phyloP scores from a whole-genome alignment of 352 stramenopile species.

The Globisporangium megalacanthum region DNA sequence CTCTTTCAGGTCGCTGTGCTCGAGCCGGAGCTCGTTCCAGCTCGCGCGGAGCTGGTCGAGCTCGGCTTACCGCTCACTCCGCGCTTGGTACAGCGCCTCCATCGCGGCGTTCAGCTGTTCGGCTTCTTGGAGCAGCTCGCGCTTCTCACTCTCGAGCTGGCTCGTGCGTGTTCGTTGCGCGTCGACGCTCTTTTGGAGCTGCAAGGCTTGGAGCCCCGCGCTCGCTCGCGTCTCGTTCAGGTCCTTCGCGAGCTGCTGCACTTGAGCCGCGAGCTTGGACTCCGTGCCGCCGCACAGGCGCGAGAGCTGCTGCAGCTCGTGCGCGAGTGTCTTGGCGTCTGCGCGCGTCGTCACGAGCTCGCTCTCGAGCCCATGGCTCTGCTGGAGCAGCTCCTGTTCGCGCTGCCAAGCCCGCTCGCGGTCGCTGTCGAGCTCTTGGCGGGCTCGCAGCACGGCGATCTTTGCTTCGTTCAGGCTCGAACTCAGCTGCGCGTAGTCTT shows the following conservation, averaged over 20 bases:
- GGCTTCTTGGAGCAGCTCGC: constrained; percentile 58
- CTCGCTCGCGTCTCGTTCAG: constrained; percentile 31
- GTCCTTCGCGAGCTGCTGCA: constrained; percentile 45
- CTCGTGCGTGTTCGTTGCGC: constrained; percentile 30
- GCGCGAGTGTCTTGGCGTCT: constrained; percentile 40
- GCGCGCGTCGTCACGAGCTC: constrained; percentile 34
- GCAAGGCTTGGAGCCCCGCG: constrained; percentile 40
- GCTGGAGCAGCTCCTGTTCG: constrained; percentile 38
- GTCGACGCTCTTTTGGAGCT: constrained; percentile 57
- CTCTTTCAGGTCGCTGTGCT: constrained; percentile 57
- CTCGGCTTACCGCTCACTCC: constrained; percentile 52
- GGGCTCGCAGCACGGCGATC: constrained; percentile 32
- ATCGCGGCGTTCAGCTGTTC: constrained; percentile 52
- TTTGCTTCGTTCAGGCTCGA: constrained; percentile 38
- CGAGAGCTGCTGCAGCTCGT: constrained; percentile 50
- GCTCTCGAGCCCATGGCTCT: constrained; percentile 18
- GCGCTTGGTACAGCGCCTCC: constrained; percentile 42
- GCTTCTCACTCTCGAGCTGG: constrained; percentile 61
- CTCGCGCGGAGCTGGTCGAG: constrained; percentile 44
- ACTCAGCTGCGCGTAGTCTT: constrained; percentile 17
- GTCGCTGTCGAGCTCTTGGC: constrained; percentile 46
- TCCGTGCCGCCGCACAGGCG: constrained; percentile 31
- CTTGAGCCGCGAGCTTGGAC: constrained; percentile 29
- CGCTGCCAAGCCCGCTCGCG: constrained; percentile 26
- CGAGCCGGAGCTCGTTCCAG: constrained; percentile 42